Conservation (phyloP, 1,139 yeast species). For the Diutina scorzettiae region DNA sequence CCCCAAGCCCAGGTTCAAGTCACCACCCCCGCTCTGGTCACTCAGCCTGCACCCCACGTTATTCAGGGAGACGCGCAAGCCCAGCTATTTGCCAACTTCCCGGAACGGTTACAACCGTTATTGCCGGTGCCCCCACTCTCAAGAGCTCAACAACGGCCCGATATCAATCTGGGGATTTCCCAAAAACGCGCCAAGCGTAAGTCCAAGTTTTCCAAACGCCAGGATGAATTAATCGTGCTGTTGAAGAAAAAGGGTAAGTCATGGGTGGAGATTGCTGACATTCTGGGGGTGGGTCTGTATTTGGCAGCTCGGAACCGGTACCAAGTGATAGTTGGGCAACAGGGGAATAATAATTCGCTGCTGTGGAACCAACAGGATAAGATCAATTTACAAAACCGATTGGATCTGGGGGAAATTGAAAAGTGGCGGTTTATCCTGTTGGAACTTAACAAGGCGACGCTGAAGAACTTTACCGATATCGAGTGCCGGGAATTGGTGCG, state of each 20-base stretch:
- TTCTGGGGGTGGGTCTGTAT: constrained; percentile 53
- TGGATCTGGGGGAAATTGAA: constrained; percentile 62
- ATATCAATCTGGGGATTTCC: constrained; percentile 15
- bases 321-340: constrained; percentile 75
- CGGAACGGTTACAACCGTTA: constrained; percentile 13
- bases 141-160: constrained; percentile 22
- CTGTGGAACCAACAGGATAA: constrained; percentile 55
- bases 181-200: constrained; percentile 45
- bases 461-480: constrained; percentile 37
- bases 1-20: constrained; percentile 6
- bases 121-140: constrained; percentile 30
- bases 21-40: constrained; percentile 4
- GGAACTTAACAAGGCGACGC: constrained; percentile 50
- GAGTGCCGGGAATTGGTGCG: constrained; percentile 48
- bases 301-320: constrained; percentile 69
- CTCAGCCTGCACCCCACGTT: constrained; percentile 2
- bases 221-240: constrained; percentile 52
- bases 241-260: constrained; percentile 52
- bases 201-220: constrained; percentile 57
- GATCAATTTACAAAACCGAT: constrained; percentile 32
- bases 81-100: constrained; percentile 11
- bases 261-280: constrained; percentile 69
- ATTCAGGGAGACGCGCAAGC: constrained; percentile 7
- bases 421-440: constrained; percentile 56
- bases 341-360: constrained; percentile 58